Evolutionary conservation across 2,329 filamentous ascomycete genomes (phyloP).

Genomic region (Didymella sp.): DNA sequence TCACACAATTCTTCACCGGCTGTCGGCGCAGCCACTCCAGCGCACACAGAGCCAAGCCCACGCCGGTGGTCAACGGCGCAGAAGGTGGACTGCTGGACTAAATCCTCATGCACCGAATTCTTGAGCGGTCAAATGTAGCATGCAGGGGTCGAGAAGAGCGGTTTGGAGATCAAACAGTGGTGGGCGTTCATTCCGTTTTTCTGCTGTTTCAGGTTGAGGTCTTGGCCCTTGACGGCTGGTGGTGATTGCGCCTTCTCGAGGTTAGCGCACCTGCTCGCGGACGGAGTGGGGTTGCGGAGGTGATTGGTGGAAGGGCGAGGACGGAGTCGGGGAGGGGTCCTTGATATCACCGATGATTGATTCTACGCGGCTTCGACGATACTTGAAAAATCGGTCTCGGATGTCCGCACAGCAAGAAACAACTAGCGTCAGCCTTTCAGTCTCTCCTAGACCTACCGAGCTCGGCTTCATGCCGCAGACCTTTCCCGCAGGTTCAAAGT

Average conservation of each 20-base stretch:
- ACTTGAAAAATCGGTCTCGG: background rate
- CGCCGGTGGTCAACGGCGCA: background rate
- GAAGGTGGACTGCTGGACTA: constrained; percentile 2
- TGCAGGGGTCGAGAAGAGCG: constrained; percentile 15
- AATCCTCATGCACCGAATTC: background rate
- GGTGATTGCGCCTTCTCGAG: background rate
- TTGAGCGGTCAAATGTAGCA: constrained; percentile 11
- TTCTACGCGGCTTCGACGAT: background rate
- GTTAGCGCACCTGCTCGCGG: constrained; percentile 7
- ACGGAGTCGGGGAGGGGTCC: constrained; percentile 13
- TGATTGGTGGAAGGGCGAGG: constrained; percentile 5
- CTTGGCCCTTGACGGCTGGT: constrained; percentile 10
- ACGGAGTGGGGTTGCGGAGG: background rate
- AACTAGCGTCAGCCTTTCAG: background rate
- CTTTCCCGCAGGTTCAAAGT: background rate
- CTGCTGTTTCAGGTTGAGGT: constrained; percentile 17
- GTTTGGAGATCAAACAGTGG: constrained; percentile 18
- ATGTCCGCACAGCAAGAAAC: background rate
- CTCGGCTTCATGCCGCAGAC: background rate
- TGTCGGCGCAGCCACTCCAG: constrained; percentile 7
- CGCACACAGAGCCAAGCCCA: constrained; percentile 10
- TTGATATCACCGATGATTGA: constrained; percentile 10
- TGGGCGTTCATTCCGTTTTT: constrained; percentile 16
- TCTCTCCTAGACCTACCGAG: background rate
- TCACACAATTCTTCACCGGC: constrained; percentile 10